A percentile compares a stretch with the other conserved stretches of the same genome.
These are phyloP conservation scores for Hibiscus mutabilis DNA, from an alignment of 345 rosid genomes.

Conservation along the genomic window DNA sequence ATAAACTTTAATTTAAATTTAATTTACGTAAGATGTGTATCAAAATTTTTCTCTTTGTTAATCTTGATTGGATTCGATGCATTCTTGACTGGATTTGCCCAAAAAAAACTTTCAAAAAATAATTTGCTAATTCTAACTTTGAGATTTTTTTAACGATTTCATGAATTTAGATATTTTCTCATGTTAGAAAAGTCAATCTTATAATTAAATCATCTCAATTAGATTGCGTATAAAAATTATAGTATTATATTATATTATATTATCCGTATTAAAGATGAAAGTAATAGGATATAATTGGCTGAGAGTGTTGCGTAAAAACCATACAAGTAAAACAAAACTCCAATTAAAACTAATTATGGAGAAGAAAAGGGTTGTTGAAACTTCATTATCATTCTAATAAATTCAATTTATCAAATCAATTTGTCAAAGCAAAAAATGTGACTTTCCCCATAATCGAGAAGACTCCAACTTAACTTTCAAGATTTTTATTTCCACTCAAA, in stretches of 20 bases:
- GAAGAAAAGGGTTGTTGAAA: conserved; percentile 10
- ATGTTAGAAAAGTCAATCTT: not conserved
- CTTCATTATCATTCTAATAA: conserved; percentile 6
- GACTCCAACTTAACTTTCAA: too few relatives aligned
- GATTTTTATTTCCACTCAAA: too few relatives aligned
- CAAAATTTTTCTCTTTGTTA: too few relatives aligned
- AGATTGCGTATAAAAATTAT: not conserved
- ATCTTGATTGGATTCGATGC: too few relatives aligned
- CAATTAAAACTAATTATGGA: not conserved
- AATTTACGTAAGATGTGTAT: too few relatives aligned
- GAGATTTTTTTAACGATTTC: too few relatives aligned
- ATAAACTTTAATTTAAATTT: too few relatives aligned
- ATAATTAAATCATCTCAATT: too few relatives aligned
- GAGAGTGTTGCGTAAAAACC: not conserved
- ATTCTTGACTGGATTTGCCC: too few relatives aligned
- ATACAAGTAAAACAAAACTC: not conserved
- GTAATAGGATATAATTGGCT: not conserved
- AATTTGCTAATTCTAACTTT: too few relatives aligned
- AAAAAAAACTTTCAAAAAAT: too few relatives aligned
- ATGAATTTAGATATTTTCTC: not conserved
- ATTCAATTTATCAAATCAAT: not conserved
- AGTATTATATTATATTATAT: not conserved
- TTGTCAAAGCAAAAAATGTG: not conserved
- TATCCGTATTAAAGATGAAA: not conserved
- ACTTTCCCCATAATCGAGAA: too few relatives aligned